A percentile compares a stretch with the other conserved stretches of the same genome.
phyloP scores from a whole-genome alignment of 352 stramenopile species.

The Blastocystis sp. region DNA sequence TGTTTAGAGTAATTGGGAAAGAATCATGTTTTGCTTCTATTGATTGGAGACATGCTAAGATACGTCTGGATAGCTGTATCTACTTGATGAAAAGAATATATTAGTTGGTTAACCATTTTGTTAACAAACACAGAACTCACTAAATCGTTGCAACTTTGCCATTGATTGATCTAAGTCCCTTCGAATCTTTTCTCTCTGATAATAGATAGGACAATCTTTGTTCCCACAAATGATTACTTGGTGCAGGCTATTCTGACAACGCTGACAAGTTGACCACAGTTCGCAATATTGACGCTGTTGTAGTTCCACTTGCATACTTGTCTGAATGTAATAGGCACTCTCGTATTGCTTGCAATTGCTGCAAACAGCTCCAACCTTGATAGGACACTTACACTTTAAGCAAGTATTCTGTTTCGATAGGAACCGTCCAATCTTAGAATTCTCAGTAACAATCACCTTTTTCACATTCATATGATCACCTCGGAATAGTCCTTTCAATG shows the following conservation, averaged over 20 bases:
- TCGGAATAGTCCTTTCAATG: conserved; percentile 81
- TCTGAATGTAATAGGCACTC: conserved; percentile 85
- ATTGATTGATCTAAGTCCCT: conserved; percentile 72
- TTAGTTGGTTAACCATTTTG: neutral
- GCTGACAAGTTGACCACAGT: conserved; percentile 94
- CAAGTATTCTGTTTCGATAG: conserved; percentile 91
- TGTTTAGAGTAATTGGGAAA: neutral
- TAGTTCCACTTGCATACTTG: conserved; percentile 82
- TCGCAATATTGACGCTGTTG: conserved; percentile 84
- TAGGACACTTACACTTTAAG: conserved; percentile 86
- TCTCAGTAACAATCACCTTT: conserved; percentile 84
- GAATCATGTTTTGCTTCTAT: conserved; percentile 26
- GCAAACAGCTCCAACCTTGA: conserved; percentile 82
- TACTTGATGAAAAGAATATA: conserved; percentile 32
- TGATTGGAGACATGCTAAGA: neutral
- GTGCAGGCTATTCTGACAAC: conserved; percentile 93
- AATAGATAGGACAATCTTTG: conserved; percentile 99
- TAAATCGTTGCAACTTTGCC: conserved; percentile 5
- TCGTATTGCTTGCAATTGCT: conserved; percentile 84
- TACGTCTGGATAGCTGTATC: conserved; percentile 1
- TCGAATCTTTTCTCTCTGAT: conserved; percentile 98
- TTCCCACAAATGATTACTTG: conserved; percentile 81
- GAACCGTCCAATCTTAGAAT: conserved; percentile 96
- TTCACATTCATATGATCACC: conserved; percentile 94
- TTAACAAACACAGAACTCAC: neutral